phyloP scores from a whole-genome alignment of 1,284 basidiomycete species.

The Macrocystidia cucumis region DNA sequence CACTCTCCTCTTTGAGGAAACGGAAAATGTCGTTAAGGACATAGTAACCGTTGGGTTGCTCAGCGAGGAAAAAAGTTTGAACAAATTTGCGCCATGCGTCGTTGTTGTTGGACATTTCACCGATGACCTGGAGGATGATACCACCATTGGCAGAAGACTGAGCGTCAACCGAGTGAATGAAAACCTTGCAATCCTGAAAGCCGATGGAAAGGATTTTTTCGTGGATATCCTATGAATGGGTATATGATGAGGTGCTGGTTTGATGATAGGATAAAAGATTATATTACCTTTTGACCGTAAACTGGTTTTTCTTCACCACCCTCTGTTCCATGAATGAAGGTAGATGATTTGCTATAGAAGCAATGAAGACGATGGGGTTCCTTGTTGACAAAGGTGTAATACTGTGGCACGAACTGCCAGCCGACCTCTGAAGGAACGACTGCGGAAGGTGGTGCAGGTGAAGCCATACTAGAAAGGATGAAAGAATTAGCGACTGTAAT shows the following conservation, averaged over 20 bases:
- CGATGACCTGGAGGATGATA: slow-evolving; percentile 98
- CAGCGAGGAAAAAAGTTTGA: slow-evolving; percentile 99
- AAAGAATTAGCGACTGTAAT: too few species aligned
- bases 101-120: slow-evolving; percentile 92
- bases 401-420: slow-evolving; percentile 96
- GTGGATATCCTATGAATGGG: slow-evolving; percentile 81
- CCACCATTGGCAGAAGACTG: slow-evolving; percentile 92
- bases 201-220: slow-evolving; percentile 90
- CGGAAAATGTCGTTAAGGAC: slow-evolving; percentile 99
- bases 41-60: slow-evolving; percentile 98
- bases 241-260: slow-evolving; percentile 1
- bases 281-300: slow-evolving; percentile 92
- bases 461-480: too few species aligned
- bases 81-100: slow-evolving; percentile 97
- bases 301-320: slow-evolving; percentile 87
- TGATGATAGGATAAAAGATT: background rate
- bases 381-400: slow-evolving; percentile 98
- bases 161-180: slow-evolving; percentile 92
- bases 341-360: slow-evolving; percentile 98
- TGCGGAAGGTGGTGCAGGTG: slow-evolving; percentile 31
- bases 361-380: slow-evolving; percentile 94
- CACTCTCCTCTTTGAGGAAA: slow-evolving; percentile 93
- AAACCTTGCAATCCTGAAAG: slow-evolving; percentile 96
- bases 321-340: slow-evolving; percentile 93
- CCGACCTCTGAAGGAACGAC: slow-evolving; percentile 85